Evolutionary conservation across 257 asterid genomes (phyloP).

Genomic region (Rubia yunnanensis): DNA sequence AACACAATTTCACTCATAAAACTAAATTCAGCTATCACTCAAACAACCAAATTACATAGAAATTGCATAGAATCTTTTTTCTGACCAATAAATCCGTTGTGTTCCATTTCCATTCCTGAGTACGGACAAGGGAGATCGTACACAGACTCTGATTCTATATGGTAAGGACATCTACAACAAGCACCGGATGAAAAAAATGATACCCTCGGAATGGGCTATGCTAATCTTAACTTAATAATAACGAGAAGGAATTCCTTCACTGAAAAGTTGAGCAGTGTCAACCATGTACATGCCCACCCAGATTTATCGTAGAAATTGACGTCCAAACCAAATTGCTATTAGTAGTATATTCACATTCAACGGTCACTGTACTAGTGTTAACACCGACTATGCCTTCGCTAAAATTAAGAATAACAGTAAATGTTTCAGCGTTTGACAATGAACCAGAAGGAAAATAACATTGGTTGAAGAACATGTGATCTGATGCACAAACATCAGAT

Average conservation of each 20-base stretch:
- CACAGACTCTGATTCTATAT: constrained; percentile 35
- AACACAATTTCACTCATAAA: too few species aligned
- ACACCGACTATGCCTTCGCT: constrained; percentile 61
- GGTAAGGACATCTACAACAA: constrained; percentile 35
- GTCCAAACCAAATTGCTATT: too few species aligned
- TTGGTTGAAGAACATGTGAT: constrained; percentile 20
- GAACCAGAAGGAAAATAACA: constrained; percentile 28
- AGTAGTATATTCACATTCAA: too few species aligned
- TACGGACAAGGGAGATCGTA: constrained; percentile 28
- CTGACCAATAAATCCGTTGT: constrained; percentile 50
- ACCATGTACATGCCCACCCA: constrained; percentile 61
- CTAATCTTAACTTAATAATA: constrained; percentile 46
- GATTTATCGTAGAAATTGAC: constrained; percentile 41
- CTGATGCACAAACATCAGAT: constrained; percentile 36
- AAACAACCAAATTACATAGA: too few species aligned
- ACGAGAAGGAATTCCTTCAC: constrained; percentile 31
- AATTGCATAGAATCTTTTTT: constrained; percentile 34
- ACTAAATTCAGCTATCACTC: too few species aligned
- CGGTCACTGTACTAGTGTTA: too few species aligned
- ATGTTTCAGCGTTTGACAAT: constrained; percentile 30
- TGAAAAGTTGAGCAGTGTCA: constrained; percentile 46
- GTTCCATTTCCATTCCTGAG: constrained; percentile 23
- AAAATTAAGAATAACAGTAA: constrained; percentile 67
- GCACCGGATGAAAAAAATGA: constrained; percentile 43
- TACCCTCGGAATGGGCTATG: constrained; percentile 45